Evolutionary conservation across 495 filamentous ascomycete genomes (phyloP).

Genomic region (Durotheca rogersii): DNA sequence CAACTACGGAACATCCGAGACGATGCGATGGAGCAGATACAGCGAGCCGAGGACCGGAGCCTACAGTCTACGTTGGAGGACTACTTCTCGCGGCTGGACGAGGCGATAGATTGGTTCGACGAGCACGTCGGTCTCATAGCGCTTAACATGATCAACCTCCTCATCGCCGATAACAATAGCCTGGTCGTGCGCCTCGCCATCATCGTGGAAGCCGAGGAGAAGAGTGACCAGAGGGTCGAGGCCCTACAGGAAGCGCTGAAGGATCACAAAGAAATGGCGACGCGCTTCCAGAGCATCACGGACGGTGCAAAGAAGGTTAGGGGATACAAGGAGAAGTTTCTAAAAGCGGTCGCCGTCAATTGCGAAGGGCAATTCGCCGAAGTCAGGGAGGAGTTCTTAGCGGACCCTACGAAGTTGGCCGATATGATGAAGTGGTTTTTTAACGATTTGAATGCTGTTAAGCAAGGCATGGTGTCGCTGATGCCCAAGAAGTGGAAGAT

Average conservation of each 20-base stretch:
- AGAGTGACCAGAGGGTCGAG: slow-evolving; percentile 85
- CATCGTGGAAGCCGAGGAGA: slow-evolving; percentile 93
- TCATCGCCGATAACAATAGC: slow-evolving; percentile 79
- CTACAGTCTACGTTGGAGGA: slow-evolving; percentile 78
- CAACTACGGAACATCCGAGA: slow-evolving; percentile 89
- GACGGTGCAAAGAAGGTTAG: slow-evolving; percentile 87
- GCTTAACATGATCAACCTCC: slow-evolving; percentile 82
- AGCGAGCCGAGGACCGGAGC: slow-evolving; percentile 67
- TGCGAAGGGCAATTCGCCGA: slow-evolving; percentile 74
- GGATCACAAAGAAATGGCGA: slow-evolving; percentile 90
- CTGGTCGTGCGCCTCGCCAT: slow-evolving; percentile 89
- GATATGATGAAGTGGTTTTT: slow-evolving; percentile 93
- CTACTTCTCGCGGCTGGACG: slow-evolving; percentile 84
- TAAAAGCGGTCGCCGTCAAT: slow-evolving; percentile 72
- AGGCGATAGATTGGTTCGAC: slow-evolving; percentile 89
- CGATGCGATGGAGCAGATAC: slow-evolving; percentile 93
- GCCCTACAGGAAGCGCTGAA: slow-evolving; percentile 92
- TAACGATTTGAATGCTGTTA: slow-evolving; percentile 90
- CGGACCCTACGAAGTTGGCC: slow-evolving; percentile 77
- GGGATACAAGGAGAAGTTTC: slow-evolving; percentile 95
- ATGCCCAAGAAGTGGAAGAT: slow-evolving; percentile 99
- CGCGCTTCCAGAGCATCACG: slow-evolving; percentile 89
- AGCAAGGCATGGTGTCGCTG: slow-evolving; percentile 81
- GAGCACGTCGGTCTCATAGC: slow-evolving; percentile 87
- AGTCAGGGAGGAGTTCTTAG: slow-evolving; percentile 71